Evolutionary conservation across 2,329 filamentous ascomycete genomes (phyloP).

Genomic region (Macrophomina pseudophaseolina): DNA sequence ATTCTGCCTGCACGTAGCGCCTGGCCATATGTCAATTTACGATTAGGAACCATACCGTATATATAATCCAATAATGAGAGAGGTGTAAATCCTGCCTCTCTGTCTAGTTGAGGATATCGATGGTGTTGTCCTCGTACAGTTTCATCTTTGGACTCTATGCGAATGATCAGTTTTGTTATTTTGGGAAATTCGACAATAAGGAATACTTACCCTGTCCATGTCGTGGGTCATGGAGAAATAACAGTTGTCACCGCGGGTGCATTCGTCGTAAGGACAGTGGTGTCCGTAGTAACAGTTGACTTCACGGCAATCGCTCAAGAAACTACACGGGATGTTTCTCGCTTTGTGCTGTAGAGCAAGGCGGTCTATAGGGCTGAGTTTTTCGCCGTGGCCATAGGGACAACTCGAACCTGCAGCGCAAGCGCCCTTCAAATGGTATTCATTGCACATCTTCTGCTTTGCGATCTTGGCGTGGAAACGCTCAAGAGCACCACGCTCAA

Average conservation of each 20-base stretch:
- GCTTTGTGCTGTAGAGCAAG: conserved; percentile 44
- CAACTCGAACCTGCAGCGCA: conserved; percentile 41
- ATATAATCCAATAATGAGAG: background rate
- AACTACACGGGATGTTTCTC: conserved; percentile 37
- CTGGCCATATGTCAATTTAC: conserved; percentile 3
- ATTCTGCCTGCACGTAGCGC: background rate
- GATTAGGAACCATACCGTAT: background rate
- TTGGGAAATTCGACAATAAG: background rate
- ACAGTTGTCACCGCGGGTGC: conserved; percentile 39
- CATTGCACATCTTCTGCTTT: conserved; percentile 44
- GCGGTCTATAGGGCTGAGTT: conserved; percentile 38
- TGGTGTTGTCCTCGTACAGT: conserved; percentile 24
- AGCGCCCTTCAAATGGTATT: conserved; percentile 42
- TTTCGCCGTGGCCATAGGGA: conserved; percentile 42
- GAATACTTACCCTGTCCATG: conserved; percentile 37
- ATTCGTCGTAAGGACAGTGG: conserved; percentile 35
- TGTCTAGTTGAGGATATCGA: conserved; percentile 25
- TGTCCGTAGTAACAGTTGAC: conserved; percentile 43
- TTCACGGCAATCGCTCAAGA: conserved; percentile 36
- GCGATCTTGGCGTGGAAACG: conserved; percentile 37
- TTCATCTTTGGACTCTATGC: conserved; percentile 24
- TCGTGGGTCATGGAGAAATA: conserved; percentile 41
- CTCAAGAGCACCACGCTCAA: conserved; percentile 35
- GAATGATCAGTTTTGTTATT: background rate
- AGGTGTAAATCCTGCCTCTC: background rate